Conservation (phyloP, 106 monocot species). For the Dioscorea dumetorum region DNA sequence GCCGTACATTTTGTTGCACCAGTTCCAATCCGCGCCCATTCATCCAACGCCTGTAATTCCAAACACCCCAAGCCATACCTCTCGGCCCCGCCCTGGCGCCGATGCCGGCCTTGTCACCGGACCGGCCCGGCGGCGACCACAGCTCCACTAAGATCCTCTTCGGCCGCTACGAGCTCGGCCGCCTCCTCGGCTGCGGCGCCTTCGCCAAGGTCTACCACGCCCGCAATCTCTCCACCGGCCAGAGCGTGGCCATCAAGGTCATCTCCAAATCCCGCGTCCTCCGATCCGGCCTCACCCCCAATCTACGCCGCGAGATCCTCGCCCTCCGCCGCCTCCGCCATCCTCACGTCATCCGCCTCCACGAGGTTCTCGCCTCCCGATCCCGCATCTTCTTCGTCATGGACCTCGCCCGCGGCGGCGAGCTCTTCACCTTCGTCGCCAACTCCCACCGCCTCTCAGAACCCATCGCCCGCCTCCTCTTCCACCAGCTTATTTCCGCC, state of each 20-base stretch:
- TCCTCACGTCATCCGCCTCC: constrained; percentile 27
- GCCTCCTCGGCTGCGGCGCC: constrained; percentile 19
- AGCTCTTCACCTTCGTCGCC: background rate
- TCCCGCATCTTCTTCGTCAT: constrained; percentile 1
- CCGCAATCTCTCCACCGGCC: constrained; percentile 10
- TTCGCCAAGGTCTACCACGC: constrained; percentile 32
- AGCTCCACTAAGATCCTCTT: constrained; percentile 22
- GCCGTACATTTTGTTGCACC: no score
- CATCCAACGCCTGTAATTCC: no score
- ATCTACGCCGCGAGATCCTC: constrained; percentile 5
- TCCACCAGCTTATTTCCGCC: constrained; percentile 7
- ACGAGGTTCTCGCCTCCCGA: constrained; percentile 17
- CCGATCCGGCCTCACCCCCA: background rate
- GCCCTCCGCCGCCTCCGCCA: constrained; percentile 16
- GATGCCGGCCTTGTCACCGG: constrained; percentile 11
- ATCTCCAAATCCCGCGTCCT: background rate
- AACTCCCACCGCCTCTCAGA: constrained; percentile 14
- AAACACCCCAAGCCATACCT: constrained; percentile 6
- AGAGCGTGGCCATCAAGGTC: constrained; percentile 6
- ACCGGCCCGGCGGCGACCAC: constrained; percentile 16
- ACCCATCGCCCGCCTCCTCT: constrained; percentile 6
- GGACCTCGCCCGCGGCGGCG: constrained; percentile 13
- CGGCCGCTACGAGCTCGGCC: constrained; percentile 20
- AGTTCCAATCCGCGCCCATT: no score
- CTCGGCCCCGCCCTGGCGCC: constrained; percentile 3